These are phyloP conservation scores for Microsporum ferrugineum DNA, from an alignment of 2,329 filamentous ascomycete genomes.

Conservation along the genomic window DNA sequence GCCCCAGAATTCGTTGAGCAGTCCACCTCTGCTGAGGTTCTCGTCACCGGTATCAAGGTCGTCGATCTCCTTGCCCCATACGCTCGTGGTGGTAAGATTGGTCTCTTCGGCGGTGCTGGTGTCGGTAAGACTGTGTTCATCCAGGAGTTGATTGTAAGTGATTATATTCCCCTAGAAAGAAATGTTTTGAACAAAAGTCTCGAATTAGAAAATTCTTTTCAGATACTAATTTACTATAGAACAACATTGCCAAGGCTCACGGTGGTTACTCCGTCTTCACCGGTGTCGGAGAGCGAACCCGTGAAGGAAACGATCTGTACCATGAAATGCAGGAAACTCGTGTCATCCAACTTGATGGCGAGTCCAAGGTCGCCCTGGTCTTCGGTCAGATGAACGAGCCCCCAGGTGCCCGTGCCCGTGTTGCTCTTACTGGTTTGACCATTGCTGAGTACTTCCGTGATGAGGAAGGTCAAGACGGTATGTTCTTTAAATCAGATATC, in stretches of 20 bases:
- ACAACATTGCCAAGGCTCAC: conserved; percentile 99
- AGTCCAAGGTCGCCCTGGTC: conserved; percentile 97
- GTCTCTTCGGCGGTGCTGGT: conserved; percentile 99
- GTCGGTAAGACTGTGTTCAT: conserved; percentile 99
- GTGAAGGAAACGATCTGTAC: conserved; percentile 99
- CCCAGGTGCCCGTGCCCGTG: conserved; percentile 98
- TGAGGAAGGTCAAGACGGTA: conserved; percentile 75
- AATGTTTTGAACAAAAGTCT: not conserved
- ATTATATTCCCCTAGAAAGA: not conserved
- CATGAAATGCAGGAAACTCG: conserved; percentile 99
- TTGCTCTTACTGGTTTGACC: conserved; percentile 78
- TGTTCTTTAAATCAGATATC: conserved; percentile 19
- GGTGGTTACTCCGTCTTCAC: conserved; percentile 99
- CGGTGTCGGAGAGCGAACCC: conserved; percentile 99
- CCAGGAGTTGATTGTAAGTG: conserved; percentile 85
- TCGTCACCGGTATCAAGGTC: conserved; percentile 99
- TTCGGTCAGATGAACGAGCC: conserved; percentile 99
- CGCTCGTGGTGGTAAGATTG: conserved; percentile 99
- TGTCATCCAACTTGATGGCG: conserved; percentile 98
- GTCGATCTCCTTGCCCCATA: conserved; percentile 98
- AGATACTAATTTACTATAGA: conserved; percentile 39
- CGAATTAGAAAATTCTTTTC: not conserved
- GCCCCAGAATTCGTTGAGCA: conserved; percentile 87
- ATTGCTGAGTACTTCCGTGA: conserved; percentile 67
- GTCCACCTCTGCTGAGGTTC: conserved; percentile 89